A percentile compares a stretch with the other conserved stretches of the same genome.
Conservation (phyloP, 1,139 yeast genomes). For the Debaryomycetaceae sp. region DNA sequence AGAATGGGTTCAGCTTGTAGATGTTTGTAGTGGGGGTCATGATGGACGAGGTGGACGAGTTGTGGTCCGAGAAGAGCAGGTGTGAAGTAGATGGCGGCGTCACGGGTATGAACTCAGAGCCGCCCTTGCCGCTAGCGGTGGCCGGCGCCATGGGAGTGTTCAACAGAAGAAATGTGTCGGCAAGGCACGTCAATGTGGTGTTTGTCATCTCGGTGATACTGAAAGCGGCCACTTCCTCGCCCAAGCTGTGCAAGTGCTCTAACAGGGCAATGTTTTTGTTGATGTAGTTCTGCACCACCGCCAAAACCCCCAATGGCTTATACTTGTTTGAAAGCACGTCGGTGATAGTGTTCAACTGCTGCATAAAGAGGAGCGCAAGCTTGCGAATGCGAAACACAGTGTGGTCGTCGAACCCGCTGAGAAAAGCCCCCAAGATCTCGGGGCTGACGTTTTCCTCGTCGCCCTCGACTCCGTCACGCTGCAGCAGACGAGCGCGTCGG, state of each 20-base stretch:
- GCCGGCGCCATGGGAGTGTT: slow-evolving; percentile 4
- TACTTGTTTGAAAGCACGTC: slow-evolving; percentile 56
- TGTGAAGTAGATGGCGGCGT: slow-evolving; percentile 16
- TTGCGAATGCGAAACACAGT: slow-evolving; percentile 42
- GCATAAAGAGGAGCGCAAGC: slow-evolving; percentile 42
- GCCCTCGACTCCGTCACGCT: slow-evolving; percentile 7
- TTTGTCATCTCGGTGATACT: slow-evolving; percentile 6
- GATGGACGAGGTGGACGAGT: slow-evolving; percentile 13
- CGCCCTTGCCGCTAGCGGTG: neutral
- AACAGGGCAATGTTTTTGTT: slow-evolving; percentile 10
- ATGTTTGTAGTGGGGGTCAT: slow-evolving; percentile 11
- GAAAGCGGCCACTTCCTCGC: slow-evolving; percentile 6
- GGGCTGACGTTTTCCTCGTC: slow-evolving; percentile 40
- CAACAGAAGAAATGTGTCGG: slow-evolving; percentile 7
- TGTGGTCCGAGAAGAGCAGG: slow-evolving; percentile 13
- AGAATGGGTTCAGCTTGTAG: slow-evolving; percentile 9
- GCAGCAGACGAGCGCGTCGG: slow-evolving; percentile 10
- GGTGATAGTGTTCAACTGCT: slow-evolving; percentile 45
- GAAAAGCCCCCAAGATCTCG: slow-evolving; percentile 42
- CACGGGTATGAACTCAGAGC: slow-evolving; percentile 10
- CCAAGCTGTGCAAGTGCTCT: slow-evolving; percentile 7
- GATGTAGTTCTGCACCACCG: slow-evolving; percentile 33
- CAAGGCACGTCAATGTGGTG: slow-evolving; percentile 8
- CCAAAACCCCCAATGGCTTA: slow-evolving; percentile 39
- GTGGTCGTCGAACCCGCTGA: slow-evolving; percentile 44